Evolutionary conservation across 163 green algal species (phyloP), one percentile per base, ranked within the genome.

Genomic region (Chloromonas sp.): DNA sequence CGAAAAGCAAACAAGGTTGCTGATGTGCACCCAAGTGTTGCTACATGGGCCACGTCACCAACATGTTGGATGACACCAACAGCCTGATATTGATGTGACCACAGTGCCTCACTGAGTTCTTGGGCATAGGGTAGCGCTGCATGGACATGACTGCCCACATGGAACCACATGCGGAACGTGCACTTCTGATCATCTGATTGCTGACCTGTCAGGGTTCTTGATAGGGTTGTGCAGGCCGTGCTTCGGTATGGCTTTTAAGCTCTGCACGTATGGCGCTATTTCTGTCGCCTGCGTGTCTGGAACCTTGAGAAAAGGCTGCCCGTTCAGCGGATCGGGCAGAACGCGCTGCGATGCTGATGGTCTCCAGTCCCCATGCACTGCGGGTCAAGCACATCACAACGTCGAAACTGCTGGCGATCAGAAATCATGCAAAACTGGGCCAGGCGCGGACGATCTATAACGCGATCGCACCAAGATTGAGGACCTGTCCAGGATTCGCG

Each of bases 171-270:
- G 36, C 36, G 36, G 36, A 36, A 36, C 36, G 36, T 36, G 36
- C 36, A 36, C 36, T 36, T 36, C 36, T 36, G 36, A 36, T 36
- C 36, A 36, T 36, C 36, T 36, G 36, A 36, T 36, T 36, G 36
- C 36, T 36, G 36, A 97, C 93, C 96, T 91, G 66, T 99, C 95
- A 1, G 96, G 96, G 74, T 96, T 95, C 85, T 99, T 99, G 60
- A 98, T 86, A 0, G 97, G 95, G 89, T 99, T 99, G 92, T 99
- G 97, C 84, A 98, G 82, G 1, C 97, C 97, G 5, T 92, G 91
- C 86, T 98, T 98, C 79, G 94, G 92, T 36, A 95, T 90, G 0
- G 87, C 15, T 14, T 87, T 85, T 83, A 98, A 84, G 87, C 90
- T 95, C 0, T 92, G 76, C 3, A 98, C 89, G 84, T 96, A 98